Percentiles rank a stretch among this genome's conserved stretches.
Evolutionary conservation across 2,329 filamentous ascomycete species (phyloP).

Genomic region (Ophiostoma angusticollis): DNA sequence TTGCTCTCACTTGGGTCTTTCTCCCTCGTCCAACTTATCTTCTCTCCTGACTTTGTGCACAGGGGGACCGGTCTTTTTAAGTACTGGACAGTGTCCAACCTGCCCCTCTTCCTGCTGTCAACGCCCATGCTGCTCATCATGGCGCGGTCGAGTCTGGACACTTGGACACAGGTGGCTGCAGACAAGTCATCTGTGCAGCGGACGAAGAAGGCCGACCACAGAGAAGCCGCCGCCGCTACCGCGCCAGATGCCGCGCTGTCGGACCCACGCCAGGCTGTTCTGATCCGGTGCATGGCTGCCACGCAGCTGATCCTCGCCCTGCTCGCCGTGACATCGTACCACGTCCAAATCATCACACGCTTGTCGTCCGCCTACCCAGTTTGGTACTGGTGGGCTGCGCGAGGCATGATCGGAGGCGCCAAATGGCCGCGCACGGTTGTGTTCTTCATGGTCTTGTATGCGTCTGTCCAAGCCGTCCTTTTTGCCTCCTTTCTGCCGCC

Average conservation of each 20-base stretch:
- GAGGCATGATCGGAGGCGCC: constrained; percentile 16
- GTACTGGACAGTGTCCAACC: constrained; percentile 81
- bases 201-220: constrained; percentile 2
- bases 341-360: constrained; percentile 87
- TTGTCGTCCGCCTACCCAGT: constrained; percentile 78
- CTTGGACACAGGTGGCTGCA: constrained; percentile 16
- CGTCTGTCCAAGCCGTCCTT: constrained; percentile 64
- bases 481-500: constrained; percentile 89
- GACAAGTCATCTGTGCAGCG: background rate
- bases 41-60: background rate
- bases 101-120: constrained; percentile 79
- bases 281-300: constrained; percentile 49
- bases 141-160: constrained; percentile 42
- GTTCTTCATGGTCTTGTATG: constrained; percentile 69
- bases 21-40: background rate
- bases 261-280: constrained; percentile 12
- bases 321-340: constrained; percentile 66
- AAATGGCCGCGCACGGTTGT: constrained; percentile 29
- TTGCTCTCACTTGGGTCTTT: background rate
- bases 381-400: constrained; percentile 76
- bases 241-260: background rate
- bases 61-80: constrained; percentile 80
- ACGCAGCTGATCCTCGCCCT: constrained; percentile 60
- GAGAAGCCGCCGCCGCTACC: background rate
- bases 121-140: constrained; percentile 62